Percentiles rank a stretch among this genome's conserved stretches.
phyloP scores from a whole-genome alignment of 2,329 filamentous ascomycete genomes.

The Westerdykella aurantiaca region DNA sequence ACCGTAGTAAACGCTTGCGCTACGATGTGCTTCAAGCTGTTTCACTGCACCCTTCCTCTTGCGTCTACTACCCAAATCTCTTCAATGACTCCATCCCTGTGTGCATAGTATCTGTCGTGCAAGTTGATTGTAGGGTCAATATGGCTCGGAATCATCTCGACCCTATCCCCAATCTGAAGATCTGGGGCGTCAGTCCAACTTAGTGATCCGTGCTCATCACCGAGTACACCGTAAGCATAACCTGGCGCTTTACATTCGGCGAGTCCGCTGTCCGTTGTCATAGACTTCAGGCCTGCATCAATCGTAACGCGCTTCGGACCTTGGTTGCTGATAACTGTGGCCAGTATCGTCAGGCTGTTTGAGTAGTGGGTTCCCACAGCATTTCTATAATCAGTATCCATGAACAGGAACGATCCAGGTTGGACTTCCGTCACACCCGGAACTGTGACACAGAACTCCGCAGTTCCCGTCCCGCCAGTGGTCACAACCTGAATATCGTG shows the following conservation, averaged over 20 bases:
- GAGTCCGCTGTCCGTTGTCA: conserved; percentile 49
- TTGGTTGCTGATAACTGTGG: conserved; percentile 47
- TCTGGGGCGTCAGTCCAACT: conserved; percentile 41
- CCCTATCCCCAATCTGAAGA: conserved; percentile 42
- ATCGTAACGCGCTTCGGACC: conserved; percentile 43
- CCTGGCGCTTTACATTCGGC: conserved; percentile 43
- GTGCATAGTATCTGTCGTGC: conserved; percentile 48
- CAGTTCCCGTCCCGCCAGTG: conserved; percentile 49
- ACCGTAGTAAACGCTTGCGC: no score
- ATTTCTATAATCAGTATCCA: conserved; percentile 53
- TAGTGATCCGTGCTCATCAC: conserved; percentile 48
- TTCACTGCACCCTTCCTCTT: conserved; percentile 48
- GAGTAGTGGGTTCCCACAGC: conserved; percentile 47
- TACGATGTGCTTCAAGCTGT: no score
- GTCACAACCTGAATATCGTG: conserved; percentile 48
- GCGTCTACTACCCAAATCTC: conserved; percentile 50
- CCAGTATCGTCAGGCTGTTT: conserved; percentile 46
- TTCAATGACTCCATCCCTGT: conserved; percentile 45
- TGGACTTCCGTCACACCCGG: conserved; percentile 51
- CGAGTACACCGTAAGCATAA: conserved; percentile 43
- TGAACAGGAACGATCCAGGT: conserved; percentile 52
- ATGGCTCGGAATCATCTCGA: conserved; percentile 52
- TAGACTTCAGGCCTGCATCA: conserved; percentile 47
- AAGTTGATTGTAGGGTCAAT: conserved; percentile 52
- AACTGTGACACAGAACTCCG: conserved; percentile 49